Base-by-base conservation (phyloP, 192 early-diverging fungal genomes). In the Coemansia sp. region DNA sequence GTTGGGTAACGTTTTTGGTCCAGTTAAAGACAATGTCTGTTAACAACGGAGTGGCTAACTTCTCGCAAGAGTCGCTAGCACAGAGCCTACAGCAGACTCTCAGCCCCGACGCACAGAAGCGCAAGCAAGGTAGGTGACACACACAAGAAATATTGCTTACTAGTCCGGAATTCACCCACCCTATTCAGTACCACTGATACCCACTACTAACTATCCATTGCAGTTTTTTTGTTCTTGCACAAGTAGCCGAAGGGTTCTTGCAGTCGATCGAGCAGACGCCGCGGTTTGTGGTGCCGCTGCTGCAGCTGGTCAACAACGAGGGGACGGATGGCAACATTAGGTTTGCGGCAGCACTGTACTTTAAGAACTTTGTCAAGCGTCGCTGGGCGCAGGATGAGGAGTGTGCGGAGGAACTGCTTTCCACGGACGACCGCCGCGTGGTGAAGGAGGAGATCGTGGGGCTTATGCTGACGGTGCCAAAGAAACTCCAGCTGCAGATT, bases 311-410 rank as follows among this genome's bases (percentile, higher is more conserved):
- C 41, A 85, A 84, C 59, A 85, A 81, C 71, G 74, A 85, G 54
- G 59, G 67, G 1, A 79, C 79, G 12, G 90, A 92, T 69, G 68
- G 60, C 19, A 86, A 82, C 41, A 78, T 93, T 6, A 88, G 93
- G 49, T 89, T 94, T 68, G 88, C 95, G 5, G 92, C 88, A 6
- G 87, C 92, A 19, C 77, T 99, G 56, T 91, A 93, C 67, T 98
- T 99, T 82, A 99, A 99, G 84, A 99, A 99, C 80, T 95, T 89
- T 84, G 84, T 98, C 69, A 93, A 94, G 67, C 87, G 90, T 66
- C 77, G 90, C 69, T 99, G 98, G 98, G 66, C 72, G 49, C 71
- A 72, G 67, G 43, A 69, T 73, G 80, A 83, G 58, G 69, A 84
- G 42, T 3, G 19, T 15, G 32, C 62, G 11, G 74, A 72, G 49